Conservation (phyloP, 2,329 filamentous ascomycete genomes). For the Magnaporthiopsis incrustans region DNA sequence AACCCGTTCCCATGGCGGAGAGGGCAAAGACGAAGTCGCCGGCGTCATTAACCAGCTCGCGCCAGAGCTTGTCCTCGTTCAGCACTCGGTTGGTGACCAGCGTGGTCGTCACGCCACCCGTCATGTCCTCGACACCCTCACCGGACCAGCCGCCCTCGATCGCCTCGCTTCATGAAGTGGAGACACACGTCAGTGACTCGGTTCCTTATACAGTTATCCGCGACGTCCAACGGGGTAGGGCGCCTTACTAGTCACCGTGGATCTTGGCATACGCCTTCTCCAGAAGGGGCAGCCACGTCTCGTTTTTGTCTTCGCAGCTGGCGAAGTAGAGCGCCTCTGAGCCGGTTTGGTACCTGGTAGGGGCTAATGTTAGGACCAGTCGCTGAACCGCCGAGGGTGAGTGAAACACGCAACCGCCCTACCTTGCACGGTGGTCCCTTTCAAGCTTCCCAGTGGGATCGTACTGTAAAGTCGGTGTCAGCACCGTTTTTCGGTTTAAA, state of each 20-base stretch:
- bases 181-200: neutral
- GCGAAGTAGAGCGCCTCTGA: slow-evolving; percentile 64
- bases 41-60: slow-evolving; percentile 57
- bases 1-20: slow-evolving; percentile 23
- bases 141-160: slow-evolving; percentile 60
- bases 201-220: neutral
- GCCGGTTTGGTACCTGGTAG: slow-evolving; percentile 48
- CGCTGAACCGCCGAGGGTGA: neutral
- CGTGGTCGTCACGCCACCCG: slow-evolving; percentile 48
- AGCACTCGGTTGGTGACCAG: slow-evolving; percentile 49
- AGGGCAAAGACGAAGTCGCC: slow-evolving; percentile 56
- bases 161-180: slow-evolving; percentile 27
- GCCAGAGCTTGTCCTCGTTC: slow-evolving; percentile 64
- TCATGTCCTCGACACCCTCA: slow-evolving; percentile 40
- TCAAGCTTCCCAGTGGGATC: slow-evolving; percentile 40
- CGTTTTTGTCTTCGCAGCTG: slow-evolving; percentile 59
- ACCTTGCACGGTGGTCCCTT: slow-evolving; percentile 45
- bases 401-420: neutral
- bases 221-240: neutral
- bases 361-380: slow-evolving; percentile 22
- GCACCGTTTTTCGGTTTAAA: too few species aligned
- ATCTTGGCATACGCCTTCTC: slow-evolving; percentile 74
- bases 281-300: slow-evolving; percentile 66
- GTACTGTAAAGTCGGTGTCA: slow-evolving; percentile 5
- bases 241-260: slow-evolving; percentile 55